Conservation (phyloP, 176 grass and related monocot genomes). For the Aegilops tauschii region DNA sequence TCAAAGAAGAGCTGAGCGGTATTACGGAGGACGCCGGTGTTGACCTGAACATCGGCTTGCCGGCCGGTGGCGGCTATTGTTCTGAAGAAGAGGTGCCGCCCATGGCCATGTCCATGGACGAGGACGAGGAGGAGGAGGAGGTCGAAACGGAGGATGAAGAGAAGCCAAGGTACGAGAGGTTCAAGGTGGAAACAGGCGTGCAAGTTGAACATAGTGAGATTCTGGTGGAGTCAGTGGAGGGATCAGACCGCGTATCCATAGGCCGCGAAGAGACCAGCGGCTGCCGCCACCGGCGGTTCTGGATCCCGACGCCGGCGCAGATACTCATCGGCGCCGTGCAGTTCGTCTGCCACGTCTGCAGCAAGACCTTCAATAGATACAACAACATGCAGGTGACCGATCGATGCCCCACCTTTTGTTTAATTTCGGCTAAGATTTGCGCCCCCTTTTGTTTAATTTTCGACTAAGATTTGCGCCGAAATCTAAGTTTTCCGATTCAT, state of each 20-base stretch:
- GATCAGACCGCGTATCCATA: not conserved
- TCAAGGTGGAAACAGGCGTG: conserved; percentile 18
- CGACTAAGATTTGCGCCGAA: not conserved
- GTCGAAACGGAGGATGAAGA: not conserved
- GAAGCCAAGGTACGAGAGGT: not conserved
- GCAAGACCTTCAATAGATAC: conserved; percentile 88
- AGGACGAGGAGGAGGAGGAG: conserved; percentile 24
- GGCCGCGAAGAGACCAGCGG: conserved; percentile 5
- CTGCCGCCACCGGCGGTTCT: conserved; percentile 38
- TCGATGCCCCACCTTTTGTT: not conserved
- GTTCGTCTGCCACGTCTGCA: conserved; percentile 86
- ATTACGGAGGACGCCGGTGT: conserved; percentile 19
- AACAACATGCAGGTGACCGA: conserved; percentile 90
- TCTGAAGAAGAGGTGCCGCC: conserved; percentile 26
- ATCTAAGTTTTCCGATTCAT: not conserved
- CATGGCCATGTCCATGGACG: conserved; percentile 13
- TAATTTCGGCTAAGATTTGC: not conserved
- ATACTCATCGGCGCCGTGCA: conserved; percentile 87
- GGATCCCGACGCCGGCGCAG: conserved; percentile 85
- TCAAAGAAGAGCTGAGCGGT: conserved; percentile 40
- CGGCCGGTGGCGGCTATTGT: not conserved
- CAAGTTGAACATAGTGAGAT: not conserved
- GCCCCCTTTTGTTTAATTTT: not conserved
- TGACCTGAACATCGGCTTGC: conserved; percentile 67
- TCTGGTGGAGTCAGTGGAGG: conserved; percentile 1